Conservation (phyloP, 306 rosid species). For the Begonia loranthoides region DNA sequence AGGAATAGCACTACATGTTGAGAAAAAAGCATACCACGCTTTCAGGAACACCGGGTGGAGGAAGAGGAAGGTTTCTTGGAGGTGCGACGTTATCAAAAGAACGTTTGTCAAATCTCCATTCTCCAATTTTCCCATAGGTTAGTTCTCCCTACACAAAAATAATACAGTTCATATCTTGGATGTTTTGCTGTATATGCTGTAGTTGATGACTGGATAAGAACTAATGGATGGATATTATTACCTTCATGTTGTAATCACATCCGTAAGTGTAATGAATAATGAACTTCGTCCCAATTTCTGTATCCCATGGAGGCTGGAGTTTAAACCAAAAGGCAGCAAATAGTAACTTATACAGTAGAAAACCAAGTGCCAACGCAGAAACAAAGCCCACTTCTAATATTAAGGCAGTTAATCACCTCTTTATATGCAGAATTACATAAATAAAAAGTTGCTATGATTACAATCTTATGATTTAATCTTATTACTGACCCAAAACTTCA, state of each 20-base stretch:
- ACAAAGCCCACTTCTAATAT: too few species aligned
- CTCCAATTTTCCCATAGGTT: constrained; percentile 94
- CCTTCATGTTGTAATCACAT: constrained; percentile 89
- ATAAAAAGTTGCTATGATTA: too few species aligned
- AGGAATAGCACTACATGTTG: background rate
- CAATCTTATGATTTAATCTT: too few species aligned
- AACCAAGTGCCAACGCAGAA: background rate
- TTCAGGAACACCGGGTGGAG: constrained; percentile 90
- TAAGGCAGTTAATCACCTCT: too few species aligned
- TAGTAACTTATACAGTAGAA: constrained; percentile 6
- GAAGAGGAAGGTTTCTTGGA: constrained; percentile 71
- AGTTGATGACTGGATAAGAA: background rate
- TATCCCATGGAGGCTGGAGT: constrained; percentile 91
- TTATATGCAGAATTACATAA: too few species aligned
- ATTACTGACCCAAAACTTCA: too few species aligned
- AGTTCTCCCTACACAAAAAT: constrained; percentile 51
- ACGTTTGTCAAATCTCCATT: constrained; percentile 97
- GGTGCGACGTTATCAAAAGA: constrained; percentile 35
- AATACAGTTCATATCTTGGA: constrained; percentile 1
- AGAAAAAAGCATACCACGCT: constrained; percentile 63
- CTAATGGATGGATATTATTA: constrained; percentile 6
- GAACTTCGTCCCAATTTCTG: constrained; percentile 47
- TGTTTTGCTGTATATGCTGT: too few species aligned
- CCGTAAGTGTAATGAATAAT: constrained; percentile 96
- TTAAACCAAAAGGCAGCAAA: constrained; percentile 13